A percentile compares a stretch with the other conserved stretches of the same genome.
These are phyloP conservation scores for Aspergillus biplanus DNA, from an alignment of 495 filamentous ascomycete species.

Conservation along the genomic window DNA sequence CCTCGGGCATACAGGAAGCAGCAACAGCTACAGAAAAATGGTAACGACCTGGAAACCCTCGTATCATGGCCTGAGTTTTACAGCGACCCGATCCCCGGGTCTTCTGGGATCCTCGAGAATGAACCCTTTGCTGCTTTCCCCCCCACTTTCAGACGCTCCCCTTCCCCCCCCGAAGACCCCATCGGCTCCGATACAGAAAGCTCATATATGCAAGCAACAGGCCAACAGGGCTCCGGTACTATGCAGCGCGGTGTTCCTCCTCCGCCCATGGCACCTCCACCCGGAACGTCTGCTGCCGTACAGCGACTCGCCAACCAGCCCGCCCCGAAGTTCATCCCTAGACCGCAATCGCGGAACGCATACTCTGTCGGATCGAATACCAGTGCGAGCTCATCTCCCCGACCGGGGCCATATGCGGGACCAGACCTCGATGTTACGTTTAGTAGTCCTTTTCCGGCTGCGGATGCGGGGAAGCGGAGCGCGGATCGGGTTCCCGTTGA, in stretches of 20 bases:
- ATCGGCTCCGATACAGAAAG: constrained; percentile 22
- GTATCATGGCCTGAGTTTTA: constrained; percentile 1
- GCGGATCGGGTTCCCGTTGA: constrained; percentile 34
- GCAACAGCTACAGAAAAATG: constrained; percentile 30
- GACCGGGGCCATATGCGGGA: constrained; percentile 14
- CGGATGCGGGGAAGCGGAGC: constrained; percentile 34
- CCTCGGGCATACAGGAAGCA: constrained; percentile 42
- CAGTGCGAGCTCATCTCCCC: constrained; percentile 21
- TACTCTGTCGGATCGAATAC: constrained; percentile 14
- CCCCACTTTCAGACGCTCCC: constrained; percentile 16
- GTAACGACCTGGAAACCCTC: constrained; percentile 32
- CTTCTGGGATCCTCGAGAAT: constrained; percentile 6
- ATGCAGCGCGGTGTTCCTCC: constrained; percentile 20
- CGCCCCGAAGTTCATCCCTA: constrained; percentile 16
- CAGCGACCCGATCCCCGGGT: constrained; percentile 5
- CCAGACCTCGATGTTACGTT: constrained; percentile 36
- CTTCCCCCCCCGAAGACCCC: constrained; percentile 24
- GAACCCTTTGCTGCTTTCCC: constrained; percentile 8
- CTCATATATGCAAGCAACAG: constrained; percentile 33
- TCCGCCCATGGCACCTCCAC: constrained; percentile 30
- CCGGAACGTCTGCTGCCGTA: constrained; percentile 33
- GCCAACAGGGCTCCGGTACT: constrained; percentile 21
- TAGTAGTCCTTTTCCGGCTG: constrained; percentile 21
- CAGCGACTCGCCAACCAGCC: constrained; percentile 21
- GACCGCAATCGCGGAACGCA: constrained; percentile 19